phyloP scores from a whole-genome alignment of 345 rosid genomes.

The Aurinia saxatilis region DNA sequence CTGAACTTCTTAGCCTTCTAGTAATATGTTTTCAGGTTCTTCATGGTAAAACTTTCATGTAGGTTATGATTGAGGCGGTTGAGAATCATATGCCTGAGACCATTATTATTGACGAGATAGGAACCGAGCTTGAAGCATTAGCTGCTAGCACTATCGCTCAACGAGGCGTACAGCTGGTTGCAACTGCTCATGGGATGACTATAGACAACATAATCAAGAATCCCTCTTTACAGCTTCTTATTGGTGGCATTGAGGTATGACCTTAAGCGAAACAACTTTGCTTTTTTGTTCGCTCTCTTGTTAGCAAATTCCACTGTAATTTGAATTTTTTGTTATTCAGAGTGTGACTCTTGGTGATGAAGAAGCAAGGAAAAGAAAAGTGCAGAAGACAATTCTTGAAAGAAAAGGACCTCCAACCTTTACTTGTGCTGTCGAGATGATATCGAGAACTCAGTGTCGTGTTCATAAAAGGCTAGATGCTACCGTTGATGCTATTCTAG shows the following conservation, averaged over 20 bases:
- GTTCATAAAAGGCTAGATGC: constrained; percentile 84
- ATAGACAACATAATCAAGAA: constrained; percentile 87
- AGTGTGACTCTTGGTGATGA: constrained; percentile 97
- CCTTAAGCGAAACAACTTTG: not conserved
- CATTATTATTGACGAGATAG: constrained; percentile 89
- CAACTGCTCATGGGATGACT: constrained; percentile 94
- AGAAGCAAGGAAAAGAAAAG: constrained; percentile 88
- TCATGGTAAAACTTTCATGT: constrained; percentile 12
- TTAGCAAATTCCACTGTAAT: not conserved
- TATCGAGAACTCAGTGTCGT: constrained; percentile 71
- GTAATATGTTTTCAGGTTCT: not conserved
- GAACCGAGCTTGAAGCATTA: constrained; percentile 95
- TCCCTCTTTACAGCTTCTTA: constrained; percentile 82
- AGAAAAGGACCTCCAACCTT: constrained; percentile 85
- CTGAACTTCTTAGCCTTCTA: not conserved
- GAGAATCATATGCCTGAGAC: constrained; percentile 99
- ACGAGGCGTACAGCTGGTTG: constrained; percentile 96
- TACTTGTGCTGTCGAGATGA: constrained; percentile 85
- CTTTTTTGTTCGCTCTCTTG: not conserved
- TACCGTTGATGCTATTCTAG: constrained; percentile 81
- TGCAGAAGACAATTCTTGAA: constrained; percentile 93
- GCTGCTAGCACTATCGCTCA: constrained; percentile 98
- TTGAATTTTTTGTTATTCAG: constrained; percentile 29
- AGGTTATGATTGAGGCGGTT: constrained; percentile 99
- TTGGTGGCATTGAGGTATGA: constrained; percentile 90